Evolutionary conservation across 495 filamentous ascomycete species (phyloP).

Genomic region (Aspergillus nanangensis): DNA sequence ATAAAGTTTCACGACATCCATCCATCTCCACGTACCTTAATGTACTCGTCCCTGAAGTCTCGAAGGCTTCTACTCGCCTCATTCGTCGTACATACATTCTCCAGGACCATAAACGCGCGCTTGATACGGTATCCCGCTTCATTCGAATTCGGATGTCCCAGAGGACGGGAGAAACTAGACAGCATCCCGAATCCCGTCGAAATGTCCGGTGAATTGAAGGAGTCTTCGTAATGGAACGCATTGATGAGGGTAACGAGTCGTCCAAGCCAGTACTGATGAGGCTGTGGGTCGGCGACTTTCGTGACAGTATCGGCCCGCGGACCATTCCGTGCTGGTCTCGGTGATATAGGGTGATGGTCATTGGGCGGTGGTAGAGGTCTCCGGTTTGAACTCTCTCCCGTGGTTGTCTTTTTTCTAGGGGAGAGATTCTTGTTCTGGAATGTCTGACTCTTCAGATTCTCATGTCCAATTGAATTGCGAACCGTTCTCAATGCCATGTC

Average conservation of each 20-base stretch:
- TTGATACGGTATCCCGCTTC: slow-evolving; percentile 26
- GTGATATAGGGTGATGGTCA: no score
- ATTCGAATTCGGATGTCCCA: slow-evolving; percentile 10
- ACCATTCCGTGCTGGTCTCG: neutral
- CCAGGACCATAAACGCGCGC: slow-evolving; percentile 45
- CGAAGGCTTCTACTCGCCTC: slow-evolving; percentile 45
- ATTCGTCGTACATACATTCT: slow-evolving; percentile 41
- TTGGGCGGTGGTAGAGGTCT: neutral
- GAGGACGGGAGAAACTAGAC: slow-evolving; percentile 18
- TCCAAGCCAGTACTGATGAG: slow-evolving; percentile 48
- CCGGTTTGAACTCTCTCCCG: neutral
- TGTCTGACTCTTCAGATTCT: no score
- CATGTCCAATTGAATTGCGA: no score
- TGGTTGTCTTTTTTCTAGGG: no score
- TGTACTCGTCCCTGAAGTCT: slow-evolving; percentile 41
- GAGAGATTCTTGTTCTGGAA: no score
- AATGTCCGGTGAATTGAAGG: slow-evolving; percentile 24
- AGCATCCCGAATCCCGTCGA: slow-evolving; percentile 17
- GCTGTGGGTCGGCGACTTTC: slow-evolving; percentile 16
- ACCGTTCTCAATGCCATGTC: no score
- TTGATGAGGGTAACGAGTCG: slow-evolving; percentile 52
- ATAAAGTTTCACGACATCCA: slow-evolving; percentile 14
- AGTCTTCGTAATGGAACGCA: slow-evolving; percentile 43
- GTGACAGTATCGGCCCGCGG: neutral
- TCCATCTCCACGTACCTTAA: slow-evolving; percentile 18